Conservation (phyloP, 2,329 filamentous ascomycete species). For the Xylaria sp. region DNA sequence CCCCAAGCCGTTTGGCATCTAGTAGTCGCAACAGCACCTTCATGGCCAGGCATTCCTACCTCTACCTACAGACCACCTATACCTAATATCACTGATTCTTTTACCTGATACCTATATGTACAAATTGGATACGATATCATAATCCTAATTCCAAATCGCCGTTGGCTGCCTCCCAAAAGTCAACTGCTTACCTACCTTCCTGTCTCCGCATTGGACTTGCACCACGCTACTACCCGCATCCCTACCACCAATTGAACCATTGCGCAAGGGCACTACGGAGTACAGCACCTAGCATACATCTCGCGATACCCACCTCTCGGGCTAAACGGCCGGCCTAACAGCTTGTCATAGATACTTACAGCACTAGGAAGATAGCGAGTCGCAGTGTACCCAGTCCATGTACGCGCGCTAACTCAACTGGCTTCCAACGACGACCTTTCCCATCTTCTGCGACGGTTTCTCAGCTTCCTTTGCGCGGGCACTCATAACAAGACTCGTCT, state of each 20-base stretch:
- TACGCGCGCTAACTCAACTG: no score
- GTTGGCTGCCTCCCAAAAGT: background rate
- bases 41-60: no score
- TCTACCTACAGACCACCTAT: no score
- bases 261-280: no score
- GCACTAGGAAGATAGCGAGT: background rate
- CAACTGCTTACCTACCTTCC: no score
- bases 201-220: background rate
- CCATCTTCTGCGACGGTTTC: constrained; percentile 1
- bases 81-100: background rate
- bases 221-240: no score
- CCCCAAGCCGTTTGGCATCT: no score
- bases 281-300: background rate
- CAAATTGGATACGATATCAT: background rate
- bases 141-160: constrained; percentile 24
- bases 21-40: no score
- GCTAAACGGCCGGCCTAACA: background rate
- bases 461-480: background rate
- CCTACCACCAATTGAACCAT: no score
- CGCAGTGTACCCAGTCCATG: background rate
- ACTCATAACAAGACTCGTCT: constrained; percentile 3
- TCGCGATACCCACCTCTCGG: background rate
- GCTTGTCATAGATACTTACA: background rate
- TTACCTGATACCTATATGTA: background rate
- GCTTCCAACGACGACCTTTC: no score